Evolutionary conservation across 192 early-diverging fungal genomes (phyloP).

Genomic region (Gonapodya prolifera): DNA sequence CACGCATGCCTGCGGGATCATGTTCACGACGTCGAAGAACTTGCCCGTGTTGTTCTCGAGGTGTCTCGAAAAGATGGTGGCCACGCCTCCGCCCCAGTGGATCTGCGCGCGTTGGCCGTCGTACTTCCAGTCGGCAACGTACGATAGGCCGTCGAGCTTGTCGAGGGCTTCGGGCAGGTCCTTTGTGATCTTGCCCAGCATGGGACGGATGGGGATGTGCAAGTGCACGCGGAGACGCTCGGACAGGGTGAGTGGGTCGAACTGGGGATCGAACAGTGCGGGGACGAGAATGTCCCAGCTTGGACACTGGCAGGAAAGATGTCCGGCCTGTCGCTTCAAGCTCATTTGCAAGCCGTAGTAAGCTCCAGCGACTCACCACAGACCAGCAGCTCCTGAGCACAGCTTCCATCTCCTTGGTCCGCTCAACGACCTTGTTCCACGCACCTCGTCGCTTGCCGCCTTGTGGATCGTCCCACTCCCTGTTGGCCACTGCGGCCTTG

Average conservation of each 20-base stretch:
- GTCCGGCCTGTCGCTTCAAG: no score
- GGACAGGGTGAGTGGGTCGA: not conserved
- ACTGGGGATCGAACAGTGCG: not conserved
- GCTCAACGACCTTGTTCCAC: not conserved
- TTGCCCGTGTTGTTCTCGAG: not conserved
- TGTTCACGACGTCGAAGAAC: not conserved
- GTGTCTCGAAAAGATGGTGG: not conserved
- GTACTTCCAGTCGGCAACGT: conserved; percentile 1
- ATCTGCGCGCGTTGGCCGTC: not conserved
- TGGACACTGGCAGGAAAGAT: not conserved
- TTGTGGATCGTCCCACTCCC: not conserved
- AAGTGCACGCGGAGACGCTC: not conserved
- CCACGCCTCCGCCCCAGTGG: not conserved
- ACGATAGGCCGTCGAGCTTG: not conserved
- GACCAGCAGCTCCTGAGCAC: not conserved
- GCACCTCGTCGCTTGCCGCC: not conserved
- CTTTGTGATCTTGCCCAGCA: conserved; percentile 1
- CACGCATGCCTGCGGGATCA: not conserved
- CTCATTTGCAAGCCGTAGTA: no score
- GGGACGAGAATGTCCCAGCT: conserved; percentile 3
- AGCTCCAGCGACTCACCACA: not conserved
- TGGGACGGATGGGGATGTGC: conserved; percentile 1
- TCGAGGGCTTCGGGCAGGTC: not conserved
- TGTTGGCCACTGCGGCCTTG: not conserved
- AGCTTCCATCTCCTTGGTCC: not conserved